Conservation (phyloP, 257 asterid species). For the Coffea eugenioides region DNA sequence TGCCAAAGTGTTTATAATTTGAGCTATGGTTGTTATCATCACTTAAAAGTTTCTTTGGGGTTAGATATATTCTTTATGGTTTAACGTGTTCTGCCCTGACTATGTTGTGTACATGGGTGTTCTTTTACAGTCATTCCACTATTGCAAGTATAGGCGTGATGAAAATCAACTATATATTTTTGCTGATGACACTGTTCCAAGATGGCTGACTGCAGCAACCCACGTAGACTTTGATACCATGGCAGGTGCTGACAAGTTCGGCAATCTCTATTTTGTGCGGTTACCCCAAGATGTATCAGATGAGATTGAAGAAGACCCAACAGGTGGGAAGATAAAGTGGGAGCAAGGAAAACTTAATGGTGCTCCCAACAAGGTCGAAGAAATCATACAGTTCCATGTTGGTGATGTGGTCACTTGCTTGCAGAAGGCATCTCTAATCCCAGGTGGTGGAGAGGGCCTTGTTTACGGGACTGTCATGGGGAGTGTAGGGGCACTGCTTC, state of each 20-base stretch:
- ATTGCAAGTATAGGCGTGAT: constrained; percentile 97
- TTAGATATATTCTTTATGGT: background rate
- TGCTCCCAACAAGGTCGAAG: constrained; percentile 98
- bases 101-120: background rate
- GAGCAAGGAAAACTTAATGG: constrained; percentile 98
- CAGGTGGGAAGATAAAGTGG: constrained; percentile 99
- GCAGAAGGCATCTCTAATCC: constrained; percentile 90
- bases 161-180: constrained; percentile 96
- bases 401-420: constrained; percentile 89
- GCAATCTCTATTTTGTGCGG: constrained; percentile 89
- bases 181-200: constrained; percentile 97
- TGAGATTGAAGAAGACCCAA: constrained; percentile 98
- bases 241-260: constrained; percentile 98
- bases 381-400: constrained; percentile 90
- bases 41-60: background rate
- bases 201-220: constrained; percentile 91
- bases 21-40: background rate
- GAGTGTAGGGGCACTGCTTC: constrained; percentile 90
- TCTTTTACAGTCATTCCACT: constrained; percentile 84
- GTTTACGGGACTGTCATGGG: constrained; percentile 96
- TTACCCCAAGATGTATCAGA: constrained; percentile 95
- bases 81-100: background rate
- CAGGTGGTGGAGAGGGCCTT: constrained; percentile 95
- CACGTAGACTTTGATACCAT: constrained; percentile 93
- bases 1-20: background rate